Conservation (phyloP, 2,329 filamentous ascomycete genomes). For the Corynespora cassiicola region DNA sequence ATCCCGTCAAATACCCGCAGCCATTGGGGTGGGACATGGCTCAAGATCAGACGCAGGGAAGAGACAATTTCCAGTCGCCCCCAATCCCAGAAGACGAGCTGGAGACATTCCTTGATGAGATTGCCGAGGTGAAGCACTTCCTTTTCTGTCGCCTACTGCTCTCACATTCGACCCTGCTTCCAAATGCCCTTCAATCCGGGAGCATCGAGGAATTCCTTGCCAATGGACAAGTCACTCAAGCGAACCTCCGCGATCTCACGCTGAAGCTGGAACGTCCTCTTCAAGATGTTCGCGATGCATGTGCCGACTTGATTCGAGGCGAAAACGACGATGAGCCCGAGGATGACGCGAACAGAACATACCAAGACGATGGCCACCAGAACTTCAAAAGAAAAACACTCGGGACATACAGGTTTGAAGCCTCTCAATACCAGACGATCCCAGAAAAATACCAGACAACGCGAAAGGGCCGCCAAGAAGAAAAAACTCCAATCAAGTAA, state of each 20-base stretch:
- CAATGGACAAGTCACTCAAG: constrained; percentile 49
- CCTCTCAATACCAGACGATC: constrained; percentile 11
- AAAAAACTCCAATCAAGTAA: constrained; percentile 6
- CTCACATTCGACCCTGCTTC: constrained; percentile 54
- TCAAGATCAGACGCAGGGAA: constrained; percentile 40
- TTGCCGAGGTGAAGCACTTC: constrained; percentile 57
- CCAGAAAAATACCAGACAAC: constrained; percentile 33
- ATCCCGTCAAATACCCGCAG: constrained; percentile 47
- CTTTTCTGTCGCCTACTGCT: constrained; percentile 58
- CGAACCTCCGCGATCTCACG: constrained; percentile 55
- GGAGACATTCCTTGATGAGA: constrained; percentile 50
- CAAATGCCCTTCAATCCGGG: constrained; percentile 51
- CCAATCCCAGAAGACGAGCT: constrained; percentile 53
- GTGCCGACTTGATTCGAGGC: constrained; percentile 55
- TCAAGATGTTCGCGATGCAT: constrained; percentile 59
- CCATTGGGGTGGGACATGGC: constrained; percentile 40
- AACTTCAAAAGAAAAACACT: constrained; percentile 5
- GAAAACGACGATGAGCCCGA: constrained; percentile 38
- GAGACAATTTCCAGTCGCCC: constrained; percentile 41
- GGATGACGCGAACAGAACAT: constrained; percentile 15
- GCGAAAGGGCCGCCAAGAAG: constrained; percentile 38
- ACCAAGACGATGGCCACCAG: constrained; percentile 6
- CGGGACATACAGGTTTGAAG: constrained; percentile 14
- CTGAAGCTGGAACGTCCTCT: constrained; percentile 57
- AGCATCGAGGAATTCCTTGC: constrained; percentile 55